These are phyloP conservation scores for Pythium apleroticum DNA, from an alignment of 352 stramenopile species.

Conservation along the genomic window DNA sequence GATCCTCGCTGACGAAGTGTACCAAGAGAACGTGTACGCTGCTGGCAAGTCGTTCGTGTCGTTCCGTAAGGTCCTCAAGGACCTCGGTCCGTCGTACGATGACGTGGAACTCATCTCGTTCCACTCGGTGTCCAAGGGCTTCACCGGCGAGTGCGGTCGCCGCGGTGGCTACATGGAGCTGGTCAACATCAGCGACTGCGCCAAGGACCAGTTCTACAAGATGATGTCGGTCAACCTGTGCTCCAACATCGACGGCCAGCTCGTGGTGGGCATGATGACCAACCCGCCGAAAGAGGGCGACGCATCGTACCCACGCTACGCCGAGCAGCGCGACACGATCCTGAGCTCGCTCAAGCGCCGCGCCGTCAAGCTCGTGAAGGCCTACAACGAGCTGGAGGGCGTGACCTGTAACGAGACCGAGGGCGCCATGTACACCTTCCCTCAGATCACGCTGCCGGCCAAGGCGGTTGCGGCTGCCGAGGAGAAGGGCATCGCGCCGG, in stretches of 20 bases:
- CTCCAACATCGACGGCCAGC: constrained; percentile 96
- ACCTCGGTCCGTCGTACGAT: constrained; percentile 81
- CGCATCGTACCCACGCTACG: constrained; percentile 89
- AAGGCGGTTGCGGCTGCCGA: constrained; percentile 86
- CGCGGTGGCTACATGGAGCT: constrained; percentile 97
- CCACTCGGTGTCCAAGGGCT: constrained; percentile 98
- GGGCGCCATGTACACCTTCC: constrained; percentile 99
- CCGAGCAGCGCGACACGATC: constrained; percentile 90
- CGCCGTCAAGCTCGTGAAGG: constrained; percentile 91
- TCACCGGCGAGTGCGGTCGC: constrained; percentile 98
- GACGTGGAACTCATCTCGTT: constrained; percentile 98
- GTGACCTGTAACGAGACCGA: constrained; percentile 97
- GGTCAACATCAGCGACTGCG: constrained; percentile 90
- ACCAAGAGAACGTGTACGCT: constrained; percentile 99
- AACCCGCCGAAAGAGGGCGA: constrained; percentile 92
- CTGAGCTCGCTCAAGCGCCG: constrained; percentile 94
- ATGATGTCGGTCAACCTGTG: constrained; percentile 97
- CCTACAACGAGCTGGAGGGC: constrained; percentile 95
- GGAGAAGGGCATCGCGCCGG: constrained; percentile 75
- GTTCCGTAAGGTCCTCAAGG: constrained; percentile 93
- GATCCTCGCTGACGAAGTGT: constrained; percentile 98
- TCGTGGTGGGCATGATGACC: constrained; percentile 98
- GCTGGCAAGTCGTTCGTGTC: constrained; percentile 92
- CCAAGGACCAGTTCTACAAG: constrained; percentile 98
- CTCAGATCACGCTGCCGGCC: constrained; percentile 89